Evolutionary conservation across 2,329 filamentous ascomycete species (phyloP), one percentile per base, ranked within the genome.

Genomic region (Trichoderma sp.): DNA sequence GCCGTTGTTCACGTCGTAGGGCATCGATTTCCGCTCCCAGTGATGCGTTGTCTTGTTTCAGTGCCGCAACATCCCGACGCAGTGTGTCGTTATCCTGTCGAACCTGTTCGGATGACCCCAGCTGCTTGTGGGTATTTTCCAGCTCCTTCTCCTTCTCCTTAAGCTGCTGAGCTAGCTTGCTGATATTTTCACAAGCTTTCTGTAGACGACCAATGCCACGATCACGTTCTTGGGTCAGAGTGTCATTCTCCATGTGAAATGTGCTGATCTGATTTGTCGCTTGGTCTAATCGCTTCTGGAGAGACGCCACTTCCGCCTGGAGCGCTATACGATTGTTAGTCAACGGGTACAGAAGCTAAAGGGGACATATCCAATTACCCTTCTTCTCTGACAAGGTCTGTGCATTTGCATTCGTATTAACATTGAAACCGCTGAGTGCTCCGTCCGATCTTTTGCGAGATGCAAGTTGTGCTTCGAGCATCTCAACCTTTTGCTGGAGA

Each of bases 211-310:
- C 85, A 63, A 91, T 84, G 47, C 91, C 87, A 61, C 89, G 88
- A 74, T 93, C 90, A 34, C 90, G 87, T 79, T 93, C 91, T 34
- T 87, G 85, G 3, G 85, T 84, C 55, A 92, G 81, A 4, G 89
- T 87, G 73, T 91, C 88, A 72, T 87, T 89, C 73, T 90, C 87
- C 67, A 90, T 89, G 65, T 92, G 88, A 43, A 86, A 84, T n/a
- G 88, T 84, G 73, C 86, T 88, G 28, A 88, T 82, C 76, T 91
- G 91, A 58, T 87, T 87, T 69, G 90, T 88, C 47, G 88, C 85
- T 74, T 90, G 85, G 72, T 91, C 88, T 1, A 93, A 82, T 17
- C 88, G 88, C 8, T 85, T 82, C 75, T 91, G 88, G 47, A 92
- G 81, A 23, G 88, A 84, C 61, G 88, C 85, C 57, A 92, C 82